phyloP scores from a whole-genome alignment of 2,329 filamentous ascomycete species.

The Rhynchosporium graminicola region DNA sequence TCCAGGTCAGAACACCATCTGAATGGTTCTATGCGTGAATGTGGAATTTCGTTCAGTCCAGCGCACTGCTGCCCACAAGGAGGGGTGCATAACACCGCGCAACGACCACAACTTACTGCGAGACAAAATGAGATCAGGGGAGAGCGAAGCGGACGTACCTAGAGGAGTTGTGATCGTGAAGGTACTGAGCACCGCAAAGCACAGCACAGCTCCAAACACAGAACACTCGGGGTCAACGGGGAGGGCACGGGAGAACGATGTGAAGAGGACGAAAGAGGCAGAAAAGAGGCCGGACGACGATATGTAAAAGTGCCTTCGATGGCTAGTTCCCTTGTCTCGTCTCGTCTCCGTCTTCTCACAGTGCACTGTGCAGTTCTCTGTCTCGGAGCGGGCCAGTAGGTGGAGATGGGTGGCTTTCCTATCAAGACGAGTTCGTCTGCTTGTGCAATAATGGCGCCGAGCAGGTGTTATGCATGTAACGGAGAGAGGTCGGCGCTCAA shows the following conservation, averaged over 20 bases:
- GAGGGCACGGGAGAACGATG: constrained; percentile 10
- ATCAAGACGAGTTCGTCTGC: constrained; percentile 24
- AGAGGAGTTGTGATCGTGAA: constrained; percentile 24
- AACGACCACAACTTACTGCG: constrained; percentile 5
- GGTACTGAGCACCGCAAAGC: constrained; percentile 31
- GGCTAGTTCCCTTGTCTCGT: too few species aligned
- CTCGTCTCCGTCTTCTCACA: background rate
- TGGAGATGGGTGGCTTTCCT: constrained; percentile 27
- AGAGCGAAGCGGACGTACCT: constrained; percentile 31
- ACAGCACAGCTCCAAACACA: constrained; percentile 33
- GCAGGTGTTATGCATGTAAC: too few species aligned
- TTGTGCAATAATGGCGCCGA: constrained; percentile 18
- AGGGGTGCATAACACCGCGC: constrained; percentile 22
- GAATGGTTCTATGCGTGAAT: constrained; percentile 6
- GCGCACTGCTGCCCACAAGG: constrained; percentile 17
- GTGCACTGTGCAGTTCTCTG: background rate
- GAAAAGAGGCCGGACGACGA: constrained; percentile 26
- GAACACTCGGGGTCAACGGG: constrained; percentile 25
- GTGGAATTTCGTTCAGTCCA: constrained; percentile 5
- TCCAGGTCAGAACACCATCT: constrained; percentile 12
- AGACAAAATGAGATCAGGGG: constrained; percentile 16
- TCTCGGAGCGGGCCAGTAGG: constrained; percentile 27
- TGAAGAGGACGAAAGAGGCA: constrained; percentile 21
- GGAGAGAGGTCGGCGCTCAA: too few species aligned
- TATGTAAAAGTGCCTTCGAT: constrained; percentile 2